A percentile compares a stretch with the other conserved stretches of the same genome.
Evolutionary conservation across 352 stramenopile genomes (phyloP).

Genomic region (Phytophthora chlamydospora): DNA sequence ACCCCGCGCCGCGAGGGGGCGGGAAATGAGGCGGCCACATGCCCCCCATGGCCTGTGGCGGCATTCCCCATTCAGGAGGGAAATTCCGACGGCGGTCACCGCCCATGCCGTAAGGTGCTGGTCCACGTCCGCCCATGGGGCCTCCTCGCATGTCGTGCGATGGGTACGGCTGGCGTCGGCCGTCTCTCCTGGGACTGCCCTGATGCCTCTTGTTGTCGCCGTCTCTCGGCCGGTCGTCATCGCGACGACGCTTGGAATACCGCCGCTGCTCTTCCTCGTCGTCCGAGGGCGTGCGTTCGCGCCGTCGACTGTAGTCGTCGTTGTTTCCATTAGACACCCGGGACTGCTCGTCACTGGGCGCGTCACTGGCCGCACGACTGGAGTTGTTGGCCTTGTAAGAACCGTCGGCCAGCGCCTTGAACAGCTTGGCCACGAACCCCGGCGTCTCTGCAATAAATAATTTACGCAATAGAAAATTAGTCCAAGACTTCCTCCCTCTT

Average conservation of each 20-base stretch:
- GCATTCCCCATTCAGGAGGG: conserved; percentile 73
- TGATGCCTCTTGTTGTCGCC: conserved; percentile 41
- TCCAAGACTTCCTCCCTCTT: not conserved
- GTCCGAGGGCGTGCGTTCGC: conserved; percentile 45
- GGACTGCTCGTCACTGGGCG: conserved; percentile 20
- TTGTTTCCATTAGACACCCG: conserved; percentile 24
- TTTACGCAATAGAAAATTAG: conserved; percentile 1
- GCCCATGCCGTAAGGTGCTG: conserved; percentile 35
- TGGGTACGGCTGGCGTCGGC: conserved; percentile 36
- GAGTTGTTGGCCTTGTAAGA: conserved; percentile 54
- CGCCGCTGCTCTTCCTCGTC: conserved; percentile 63
- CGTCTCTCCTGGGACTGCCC: conserved; percentile 44
- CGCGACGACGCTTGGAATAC: conserved; percentile 64
- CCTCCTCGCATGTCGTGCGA: conserved; percentile 35
- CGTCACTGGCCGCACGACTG: conserved; percentile 12
- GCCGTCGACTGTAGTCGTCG: conserved; percentile 39
- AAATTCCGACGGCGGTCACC: conserved; percentile 65
- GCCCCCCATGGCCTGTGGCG: conserved; percentile 50
- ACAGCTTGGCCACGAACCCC: conserved; percentile 76
- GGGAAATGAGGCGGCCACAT: conserved; percentile 77
- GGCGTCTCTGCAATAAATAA: conserved; percentile 54
- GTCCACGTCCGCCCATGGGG: conserved; percentile 39
- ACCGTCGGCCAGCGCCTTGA: conserved; percentile 65
- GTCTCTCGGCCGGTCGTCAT: conserved; percentile 53
- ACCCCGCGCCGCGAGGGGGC: conserved; percentile 39